A percentile compares a stretch with the other conserved stretches of the same genome.
Evolutionary conservation across 805 yeast species (phyloP).

Genomic region (Teunomyces funiuensis): DNA sequence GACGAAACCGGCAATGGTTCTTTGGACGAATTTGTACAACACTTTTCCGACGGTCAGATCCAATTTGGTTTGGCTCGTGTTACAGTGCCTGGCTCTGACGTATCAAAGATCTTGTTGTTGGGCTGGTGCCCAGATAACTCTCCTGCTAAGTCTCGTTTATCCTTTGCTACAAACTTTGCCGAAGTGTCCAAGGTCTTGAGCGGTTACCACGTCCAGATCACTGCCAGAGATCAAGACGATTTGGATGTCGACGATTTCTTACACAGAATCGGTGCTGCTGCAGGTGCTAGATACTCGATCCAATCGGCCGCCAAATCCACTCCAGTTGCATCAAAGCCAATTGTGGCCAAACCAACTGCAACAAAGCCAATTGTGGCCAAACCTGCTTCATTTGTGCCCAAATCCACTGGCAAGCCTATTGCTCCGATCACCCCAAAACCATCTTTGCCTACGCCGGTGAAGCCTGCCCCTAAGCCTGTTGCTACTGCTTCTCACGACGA

Average conservation of each 20-base stretch:
- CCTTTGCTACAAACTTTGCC: slow-evolving; percentile 76
- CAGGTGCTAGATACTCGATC: slow-evolving; percentile 91
- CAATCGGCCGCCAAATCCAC: slow-evolving; percentile 32
- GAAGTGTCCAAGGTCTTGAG: slow-evolving; percentile 66
- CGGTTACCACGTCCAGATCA: slow-evolving; percentile 93
- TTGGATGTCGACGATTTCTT: slow-evolving; percentile 75
- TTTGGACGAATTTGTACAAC: slow-evolving; percentile 73
- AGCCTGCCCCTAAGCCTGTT: slow-evolving; percentile 28
- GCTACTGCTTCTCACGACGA: slow-evolving; percentile 41
- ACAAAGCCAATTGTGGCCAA: slow-evolving; percentile 28
- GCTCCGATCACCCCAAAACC: slow-evolving; percentile 11
- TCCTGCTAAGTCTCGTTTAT: slow-evolving; percentile 70
- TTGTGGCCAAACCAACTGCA: slow-evolving; percentile 28
- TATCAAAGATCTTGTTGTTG: slow-evolving; percentile 75
- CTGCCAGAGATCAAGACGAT: slow-evolving; percentile 94
- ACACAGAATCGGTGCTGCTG: slow-evolving; percentile 79
- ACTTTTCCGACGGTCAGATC: slow-evolving; percentile 82
- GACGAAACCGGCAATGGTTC: slow-evolving; percentile 58
- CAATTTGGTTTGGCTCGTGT: slow-evolving; percentile 90
- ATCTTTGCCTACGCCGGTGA: slow-evolving; percentile 21
- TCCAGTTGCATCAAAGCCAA: slow-evolving; percentile 23
- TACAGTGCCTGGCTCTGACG: slow-evolving; percentile 88
- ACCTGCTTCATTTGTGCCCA: slow-evolving; percentile 30
- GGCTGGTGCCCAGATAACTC: slow-evolving; percentile 99
- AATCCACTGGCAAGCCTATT: slow-evolving; percentile 39